These are phyloP conservation scores for Phanerochaete sordida DNA, from an alignment of 768 basidiomycete genomes.

Conservation along the genomic window DNA sequence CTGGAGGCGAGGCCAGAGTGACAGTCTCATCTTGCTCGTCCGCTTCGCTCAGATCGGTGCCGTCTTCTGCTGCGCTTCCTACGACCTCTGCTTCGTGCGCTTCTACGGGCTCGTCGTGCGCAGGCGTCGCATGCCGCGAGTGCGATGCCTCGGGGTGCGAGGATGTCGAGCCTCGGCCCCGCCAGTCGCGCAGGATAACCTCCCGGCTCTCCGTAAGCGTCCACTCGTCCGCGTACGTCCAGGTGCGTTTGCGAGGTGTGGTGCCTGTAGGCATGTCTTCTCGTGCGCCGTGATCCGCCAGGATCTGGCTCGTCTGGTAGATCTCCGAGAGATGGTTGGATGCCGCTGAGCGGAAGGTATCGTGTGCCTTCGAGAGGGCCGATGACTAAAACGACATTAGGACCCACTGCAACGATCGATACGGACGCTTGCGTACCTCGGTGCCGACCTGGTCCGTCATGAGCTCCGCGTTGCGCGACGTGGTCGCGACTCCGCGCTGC, in stretches of 20 bases:
- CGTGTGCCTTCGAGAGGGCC: slow-evolving; percentile 35
- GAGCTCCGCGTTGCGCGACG: slow-evolving; percentile 44
- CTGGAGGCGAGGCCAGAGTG: slow-evolving; percentile 6
- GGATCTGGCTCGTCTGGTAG: slow-evolving; percentile 44
- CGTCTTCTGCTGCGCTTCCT: slow-evolving; percentile 15
- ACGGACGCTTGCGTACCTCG: slow-evolving; percentile 39
- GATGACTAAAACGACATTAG: slow-evolving; percentile 33
- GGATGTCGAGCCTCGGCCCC: slow-evolving; percentile 23
- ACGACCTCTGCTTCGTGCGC: slow-evolving; percentile 28
- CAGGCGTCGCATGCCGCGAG: slow-evolving; percentile 12
- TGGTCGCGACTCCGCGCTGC: slow-evolving; percentile 48
- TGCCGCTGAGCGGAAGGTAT: slow-evolving; percentile 42
- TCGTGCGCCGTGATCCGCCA: slow-evolving; percentile 55
- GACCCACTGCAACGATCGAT: background rate
- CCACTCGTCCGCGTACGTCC: slow-evolving; percentile 73
- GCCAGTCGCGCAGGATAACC: slow-evolving; percentile 51
- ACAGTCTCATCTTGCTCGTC: slow-evolving; percentile 24
- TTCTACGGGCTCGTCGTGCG: slow-evolving; percentile 33
- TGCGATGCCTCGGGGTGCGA: background rate
- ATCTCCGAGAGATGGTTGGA: slow-evolving; percentile 44
- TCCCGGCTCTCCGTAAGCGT: slow-evolving; percentile 63
- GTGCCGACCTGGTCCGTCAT: slow-evolving; percentile 41
- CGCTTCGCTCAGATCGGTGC: slow-evolving; percentile 16
- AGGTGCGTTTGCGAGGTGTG: slow-evolving; percentile 74
- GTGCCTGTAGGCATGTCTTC: slow-evolving; percentile 67